Evolutionary conservation across 2,329 filamentous ascomycete genomes (phyloP).

Genomic region (Calonectria crousiana): DNA sequence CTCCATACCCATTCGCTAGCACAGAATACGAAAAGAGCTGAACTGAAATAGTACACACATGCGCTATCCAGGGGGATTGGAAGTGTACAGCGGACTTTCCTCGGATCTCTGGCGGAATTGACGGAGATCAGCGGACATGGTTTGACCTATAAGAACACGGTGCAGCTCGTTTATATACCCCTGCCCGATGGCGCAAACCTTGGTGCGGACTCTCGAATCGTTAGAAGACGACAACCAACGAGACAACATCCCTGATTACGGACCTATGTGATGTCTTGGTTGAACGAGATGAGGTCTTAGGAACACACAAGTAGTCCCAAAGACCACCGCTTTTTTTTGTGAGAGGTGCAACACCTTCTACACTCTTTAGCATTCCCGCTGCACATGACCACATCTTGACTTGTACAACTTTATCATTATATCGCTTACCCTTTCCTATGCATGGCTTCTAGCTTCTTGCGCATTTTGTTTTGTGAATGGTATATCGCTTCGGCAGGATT

Average conservation of each 20-base stretch:
- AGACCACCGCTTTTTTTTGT: too few species aligned
- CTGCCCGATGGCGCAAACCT: neutral
- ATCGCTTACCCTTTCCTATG: neutral
- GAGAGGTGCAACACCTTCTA: neutral
- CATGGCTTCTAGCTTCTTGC: neutral
- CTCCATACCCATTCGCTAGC: too few species aligned
- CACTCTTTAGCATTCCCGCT: neutral
- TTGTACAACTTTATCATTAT: neutral
- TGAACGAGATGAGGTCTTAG: too few species aligned
- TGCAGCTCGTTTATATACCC: neutral
- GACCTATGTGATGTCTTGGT: too few species aligned
- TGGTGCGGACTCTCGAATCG: neutral
- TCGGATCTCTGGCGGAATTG: neutral
- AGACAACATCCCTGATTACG: neutral
- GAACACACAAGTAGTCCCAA: too few species aligned
- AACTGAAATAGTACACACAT: too few species aligned
- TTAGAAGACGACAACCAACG: neutral
- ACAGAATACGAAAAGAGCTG: too few species aligned
- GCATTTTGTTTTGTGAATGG: neutral
- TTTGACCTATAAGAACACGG: neutral
- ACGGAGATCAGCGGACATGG: neutral
- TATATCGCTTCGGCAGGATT: neutral
- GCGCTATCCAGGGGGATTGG: too few species aligned
- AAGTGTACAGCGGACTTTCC: neutral
- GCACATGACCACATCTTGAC: neutral